Evolutionary conservation across 345 rosid species (phyloP), one percentile per base, ranked within the genome.

Genomic region (Populus deltoides): DNA sequence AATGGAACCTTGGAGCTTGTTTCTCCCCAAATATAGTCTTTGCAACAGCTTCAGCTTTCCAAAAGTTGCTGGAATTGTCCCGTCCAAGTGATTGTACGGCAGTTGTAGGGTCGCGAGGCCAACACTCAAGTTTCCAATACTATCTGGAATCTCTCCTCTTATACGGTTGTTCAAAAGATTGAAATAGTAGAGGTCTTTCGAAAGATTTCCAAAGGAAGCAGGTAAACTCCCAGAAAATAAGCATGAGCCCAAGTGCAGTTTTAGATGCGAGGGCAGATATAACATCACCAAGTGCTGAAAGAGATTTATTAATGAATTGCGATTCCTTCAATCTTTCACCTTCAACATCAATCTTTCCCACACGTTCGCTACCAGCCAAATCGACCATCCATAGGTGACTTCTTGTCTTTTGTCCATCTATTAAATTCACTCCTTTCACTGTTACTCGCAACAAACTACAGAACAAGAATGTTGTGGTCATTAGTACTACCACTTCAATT

Each of bases 361-460:
- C 95, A 69, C 99, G 92, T 84, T 96, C 99, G 82, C 99, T 96
- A 13, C 99, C 99, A 27, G 99, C 98, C 88, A 96, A 90, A 83
- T 96, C 99, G 68, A 96, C 99, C 81, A 96, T 81, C 98, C 99
- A 96, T 53, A 96, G 93, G 81, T 94, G 97, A 75, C 99, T 96
- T 86, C 83, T 92, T 18, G 93, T 94, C 79, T 75, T 90, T 63
- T 92, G 97, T 38, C 98, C 97, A 82, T 90, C 85, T 41, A 96
- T 80, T 51, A 92, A 68, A 77, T 88, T 93, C 75, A 88, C 90
- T 72, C 95, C 98, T 79, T 86, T 92, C 65, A 91, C 98, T 4
- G 97, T 92, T 78, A 94, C 92, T 45, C 99, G 90, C 86, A 96
- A 72, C 85, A 96, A 85, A n/a, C 98, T 96, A 79, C 88, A 79